A percentile compares a stretch with the other conserved stretches of the same genome.
Conservation (phyloP, 2,329 filamentous ascomycete genomes). For the Fonsecaea nubica region DNA sequence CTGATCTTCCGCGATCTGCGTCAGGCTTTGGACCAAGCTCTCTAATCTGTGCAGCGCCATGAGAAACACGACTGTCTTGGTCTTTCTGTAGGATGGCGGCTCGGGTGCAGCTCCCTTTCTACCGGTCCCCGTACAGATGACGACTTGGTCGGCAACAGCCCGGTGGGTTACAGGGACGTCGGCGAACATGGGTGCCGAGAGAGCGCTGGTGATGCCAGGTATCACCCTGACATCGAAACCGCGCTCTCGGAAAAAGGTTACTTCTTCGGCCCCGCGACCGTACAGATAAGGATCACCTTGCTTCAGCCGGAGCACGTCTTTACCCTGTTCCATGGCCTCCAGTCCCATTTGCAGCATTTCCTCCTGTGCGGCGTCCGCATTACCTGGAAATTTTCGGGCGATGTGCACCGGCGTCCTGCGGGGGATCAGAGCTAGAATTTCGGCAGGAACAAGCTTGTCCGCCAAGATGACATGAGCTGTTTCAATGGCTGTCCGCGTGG, state of each 20-base stretch:
- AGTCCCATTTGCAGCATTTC: constrained; percentile 84
- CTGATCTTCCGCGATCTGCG: constrained; percentile 41
- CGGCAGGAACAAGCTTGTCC: constrained; percentile 68
- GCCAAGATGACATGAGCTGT: constrained; percentile 58
- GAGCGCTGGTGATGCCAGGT: constrained; percentile 86
- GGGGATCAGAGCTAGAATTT: constrained; percentile 87
- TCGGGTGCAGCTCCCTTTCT: constrained; percentile 82
- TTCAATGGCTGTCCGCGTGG: constrained; percentile 56
- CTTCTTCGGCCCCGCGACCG: constrained; percentile 91
- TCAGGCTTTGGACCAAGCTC: constrained; percentile 75
- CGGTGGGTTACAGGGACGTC: constrained; percentile 87
- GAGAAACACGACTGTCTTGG: constrained; percentile 86
- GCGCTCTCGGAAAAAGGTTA: constrained; percentile 76
- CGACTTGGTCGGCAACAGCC: constrained; percentile 86
- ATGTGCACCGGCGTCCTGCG: constrained; percentile 89
- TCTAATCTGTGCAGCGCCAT: constrained; percentile 90
- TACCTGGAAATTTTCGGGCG: constrained; percentile 95
- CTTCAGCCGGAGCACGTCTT: constrained; percentile 86
- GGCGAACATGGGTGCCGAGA: constrained; percentile 87
- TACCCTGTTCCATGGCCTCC: constrained; percentile 70
- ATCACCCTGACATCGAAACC: constrained; percentile 76
- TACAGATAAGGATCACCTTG: constrained; percentile 98
- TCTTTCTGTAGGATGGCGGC: constrained; percentile 78
- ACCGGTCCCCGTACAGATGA: constrained; percentile 96
- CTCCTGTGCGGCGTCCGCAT: constrained; percentile 90